Evolutionary conservation across 768 basidiomycete genomes (phyloP).

Genomic region (Dictyophora rubrovolvata): DNA sequence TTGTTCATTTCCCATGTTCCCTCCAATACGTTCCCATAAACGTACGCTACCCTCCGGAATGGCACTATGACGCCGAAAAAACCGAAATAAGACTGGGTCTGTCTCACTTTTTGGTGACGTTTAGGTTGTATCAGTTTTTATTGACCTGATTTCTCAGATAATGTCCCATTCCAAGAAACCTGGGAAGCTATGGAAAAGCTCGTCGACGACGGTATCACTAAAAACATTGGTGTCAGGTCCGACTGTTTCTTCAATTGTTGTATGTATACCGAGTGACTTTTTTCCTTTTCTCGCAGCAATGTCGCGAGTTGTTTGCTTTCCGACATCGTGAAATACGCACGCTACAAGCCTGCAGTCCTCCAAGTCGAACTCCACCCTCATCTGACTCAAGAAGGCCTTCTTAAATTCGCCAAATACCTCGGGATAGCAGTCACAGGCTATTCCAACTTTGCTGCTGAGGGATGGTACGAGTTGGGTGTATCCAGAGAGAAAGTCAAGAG

Average conservation of each 20-base stretch:
- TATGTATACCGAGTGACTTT: neutral
- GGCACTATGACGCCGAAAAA: conserved; percentile 59
- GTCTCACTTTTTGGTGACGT: conserved; percentile 12
- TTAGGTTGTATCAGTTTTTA: neutral
- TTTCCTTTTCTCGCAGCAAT: conserved; percentile 39
- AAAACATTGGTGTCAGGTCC: conserved; percentile 73
- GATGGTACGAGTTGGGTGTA: conserved; percentile 57
- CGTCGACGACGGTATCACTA: conserved; percentile 56
- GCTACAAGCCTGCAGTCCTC: conserved; percentile 44
- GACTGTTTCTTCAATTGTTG: conserved; percentile 3
- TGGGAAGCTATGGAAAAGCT: conserved; percentile 78
- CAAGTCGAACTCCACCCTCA: conserved; percentile 55
- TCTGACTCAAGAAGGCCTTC: conserved; percentile 37
- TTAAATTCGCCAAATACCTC: conserved; percentile 31
- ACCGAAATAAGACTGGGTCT: conserved; percentile 50
- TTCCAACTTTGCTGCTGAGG: conserved; percentile 43
- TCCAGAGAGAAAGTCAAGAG: conserved; percentile 36
- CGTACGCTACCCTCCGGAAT: conserved; percentile 73
- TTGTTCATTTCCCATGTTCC: conserved; percentile 80
- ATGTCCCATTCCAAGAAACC: conserved; percentile 69
- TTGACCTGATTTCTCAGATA: conserved; percentile 27
- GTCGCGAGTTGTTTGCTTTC: conserved; percentile 53
- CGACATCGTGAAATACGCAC: conserved; percentile 73
- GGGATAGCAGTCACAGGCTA: conserved; percentile 46
- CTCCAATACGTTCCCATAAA: conserved; percentile 70